phyloP scores from a whole-genome alignment of 441 rosid species.

The Dalechampia spathulata region DNA sequence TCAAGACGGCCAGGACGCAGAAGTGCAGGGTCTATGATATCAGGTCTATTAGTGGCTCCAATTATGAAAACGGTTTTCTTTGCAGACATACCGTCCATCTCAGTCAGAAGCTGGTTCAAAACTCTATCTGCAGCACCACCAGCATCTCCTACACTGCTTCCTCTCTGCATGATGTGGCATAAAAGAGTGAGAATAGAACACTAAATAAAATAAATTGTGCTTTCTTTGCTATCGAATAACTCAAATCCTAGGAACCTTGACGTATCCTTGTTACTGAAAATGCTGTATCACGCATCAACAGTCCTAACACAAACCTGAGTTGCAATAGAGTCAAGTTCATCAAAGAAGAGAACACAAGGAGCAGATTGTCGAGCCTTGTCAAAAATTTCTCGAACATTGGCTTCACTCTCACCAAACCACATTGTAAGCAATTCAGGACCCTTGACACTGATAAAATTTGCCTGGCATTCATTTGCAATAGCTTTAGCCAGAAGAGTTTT shows the following conservation, averaged over 20 bases:
- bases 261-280: background rate
- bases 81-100: constrained; percentile 69
- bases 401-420: constrained; percentile 68
- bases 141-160: constrained; percentile 51
- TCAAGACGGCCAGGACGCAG: constrained; percentile 54
- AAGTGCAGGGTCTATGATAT: constrained; percentile 55
- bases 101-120: constrained; percentile 54
- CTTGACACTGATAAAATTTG: constrained; percentile 50
- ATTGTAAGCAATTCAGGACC: constrained; percentile 54
- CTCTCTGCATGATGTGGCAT: constrained; percentile 26
- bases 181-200: background rate
- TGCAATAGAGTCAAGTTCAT: constrained; percentile 58
- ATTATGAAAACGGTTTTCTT: constrained; percentile 55
- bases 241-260: background rate
- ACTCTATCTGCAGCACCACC: constrained; percentile 63
- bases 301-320: constrained; percentile 33
- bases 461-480: constrained; percentile 55
- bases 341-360: constrained; percentile 61
- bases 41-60: constrained; percentile 57
- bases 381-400: constrained; percentile 53
- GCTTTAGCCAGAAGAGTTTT: constrained; percentile 60
- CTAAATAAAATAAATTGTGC: background rate
- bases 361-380: constrained; percentile 60
- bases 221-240: background rate
- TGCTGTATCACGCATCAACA: background rate